Percentiles rank a stretch among this genome's conserved stretches.
Conservation (phyloP, 2,329 filamentous ascomycete genomes). For the Diaporthe sp. region DNA sequence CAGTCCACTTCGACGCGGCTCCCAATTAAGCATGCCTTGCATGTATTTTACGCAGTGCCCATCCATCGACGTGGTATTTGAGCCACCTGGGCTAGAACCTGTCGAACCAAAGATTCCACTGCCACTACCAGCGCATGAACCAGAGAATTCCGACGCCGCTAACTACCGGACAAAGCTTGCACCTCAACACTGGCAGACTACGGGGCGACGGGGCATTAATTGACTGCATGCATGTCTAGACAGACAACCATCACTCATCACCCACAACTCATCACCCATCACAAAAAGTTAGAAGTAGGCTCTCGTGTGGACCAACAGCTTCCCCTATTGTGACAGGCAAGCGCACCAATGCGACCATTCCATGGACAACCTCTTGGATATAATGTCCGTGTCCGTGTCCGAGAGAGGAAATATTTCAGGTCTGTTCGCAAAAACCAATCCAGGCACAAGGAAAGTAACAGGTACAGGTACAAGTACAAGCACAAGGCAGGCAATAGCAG, state of each 20-base stretch:
- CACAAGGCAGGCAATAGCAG: background rate
- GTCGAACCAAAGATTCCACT: conserved; percentile 25
- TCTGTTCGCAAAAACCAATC: conserved; percentile 3
- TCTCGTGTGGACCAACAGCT: background rate
- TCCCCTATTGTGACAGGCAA: conserved; percentile 10
- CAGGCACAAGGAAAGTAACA: background rate
- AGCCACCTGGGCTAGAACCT: background rate
- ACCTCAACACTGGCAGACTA: background rate
- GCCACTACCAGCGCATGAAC: conserved; percentile 14
- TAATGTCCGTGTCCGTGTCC: conserved; percentile 6
- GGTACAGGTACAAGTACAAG: conserved; percentile 18
- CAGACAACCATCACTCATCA: background rate
- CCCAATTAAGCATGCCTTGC: conserved; percentile 7
- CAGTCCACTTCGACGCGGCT: background rate
- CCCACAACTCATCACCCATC: background rate
- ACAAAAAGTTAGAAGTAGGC: conserved; percentile 1
- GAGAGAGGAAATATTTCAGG: background rate
- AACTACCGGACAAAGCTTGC: conserved; percentile 8
- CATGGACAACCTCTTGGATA: background rate
- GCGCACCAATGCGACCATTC: conserved; percentile 12
- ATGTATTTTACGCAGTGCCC: background rate
- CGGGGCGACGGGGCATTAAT: background rate
- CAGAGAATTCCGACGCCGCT: conserved; percentile 12
- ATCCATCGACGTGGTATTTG: background rate
- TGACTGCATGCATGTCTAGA: background rate